A percentile compares a stretch with the other conserved stretches of the same genome.
phyloP scores from a whole-genome alignment of 2,329 filamentous ascomycete genomes.

The Diplodia intermedia region DNA sequence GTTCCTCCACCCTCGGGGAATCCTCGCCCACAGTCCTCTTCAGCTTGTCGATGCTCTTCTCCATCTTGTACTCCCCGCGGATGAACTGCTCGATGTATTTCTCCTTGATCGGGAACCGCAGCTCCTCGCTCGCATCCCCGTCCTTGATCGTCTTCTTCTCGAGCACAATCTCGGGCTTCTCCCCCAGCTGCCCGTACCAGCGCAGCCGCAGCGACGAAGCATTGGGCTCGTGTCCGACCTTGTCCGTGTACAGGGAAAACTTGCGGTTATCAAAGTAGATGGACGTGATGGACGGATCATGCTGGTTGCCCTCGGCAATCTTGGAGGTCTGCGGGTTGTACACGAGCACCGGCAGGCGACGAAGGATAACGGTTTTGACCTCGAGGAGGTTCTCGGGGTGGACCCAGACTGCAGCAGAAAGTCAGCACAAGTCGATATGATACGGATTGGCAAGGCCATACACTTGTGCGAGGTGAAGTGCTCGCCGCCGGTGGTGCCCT shows the following conservation, averaged over 20 bases:
- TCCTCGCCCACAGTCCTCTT: conserved; percentile 74
- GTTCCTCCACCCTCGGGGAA: conserved; percentile 68
- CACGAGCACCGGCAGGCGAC: conserved; percentile 86
- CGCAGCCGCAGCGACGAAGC: conserved; percentile 84
- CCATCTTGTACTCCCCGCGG: conserved; percentile 85
- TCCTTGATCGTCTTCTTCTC: conserved; percentile 88
- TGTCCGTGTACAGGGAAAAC: conserved; percentile 85
- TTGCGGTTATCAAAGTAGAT: conserved; percentile 92
- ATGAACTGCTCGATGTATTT: conserved; percentile 92
- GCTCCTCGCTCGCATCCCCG: conserved; percentile 78
- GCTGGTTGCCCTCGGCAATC: conserved; percentile 76
- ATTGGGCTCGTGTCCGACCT: conserved; percentile 76
- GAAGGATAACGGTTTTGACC: conserved; percentile 93
- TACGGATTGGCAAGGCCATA: conserved; percentile 50
- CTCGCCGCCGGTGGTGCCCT: conserved; percentile 58
- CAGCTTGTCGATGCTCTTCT: conserved; percentile 88
- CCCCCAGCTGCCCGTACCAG: conserved; percentile 86
- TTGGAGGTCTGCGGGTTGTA: conserved; percentile 90
- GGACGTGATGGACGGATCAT: conserved; percentile 89
- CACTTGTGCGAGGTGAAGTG: conserved; percentile 87
- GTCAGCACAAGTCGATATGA: conserved; percentile 42
- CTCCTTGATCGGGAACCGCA: conserved; percentile 84
- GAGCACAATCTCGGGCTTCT: conserved; percentile 79
- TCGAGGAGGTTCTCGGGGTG: conserved; percentile 95
- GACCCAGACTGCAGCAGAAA: conserved; percentile 74